Evolutionary conservation across 768 basidiomycete species (phyloP).

Genomic region (Boletus fagicola): DNA sequence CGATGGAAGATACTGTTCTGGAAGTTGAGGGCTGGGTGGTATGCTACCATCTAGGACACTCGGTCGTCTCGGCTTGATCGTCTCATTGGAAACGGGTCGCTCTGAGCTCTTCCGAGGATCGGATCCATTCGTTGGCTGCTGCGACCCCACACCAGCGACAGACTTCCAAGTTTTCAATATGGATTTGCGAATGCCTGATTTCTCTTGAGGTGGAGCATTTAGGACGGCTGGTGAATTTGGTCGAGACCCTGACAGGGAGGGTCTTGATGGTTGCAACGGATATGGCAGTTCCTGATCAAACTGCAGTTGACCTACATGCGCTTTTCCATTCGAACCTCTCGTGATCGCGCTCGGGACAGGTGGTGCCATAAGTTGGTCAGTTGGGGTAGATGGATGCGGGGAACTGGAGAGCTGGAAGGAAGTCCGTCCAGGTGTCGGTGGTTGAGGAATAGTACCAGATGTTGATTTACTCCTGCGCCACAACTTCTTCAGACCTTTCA

Average conservation of each 20-base stretch:
- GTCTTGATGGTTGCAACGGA: constrained; percentile 40
- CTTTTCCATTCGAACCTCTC: constrained; percentile 23
- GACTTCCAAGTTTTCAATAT: constrained; percentile 68
- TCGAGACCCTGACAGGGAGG: constrained; percentile 35
- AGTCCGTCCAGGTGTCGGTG: constrained; percentile 37
- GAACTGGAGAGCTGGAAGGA: constrained; percentile 31
- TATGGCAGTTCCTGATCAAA: constrained; percentile 65
- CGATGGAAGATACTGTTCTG: constrained; percentile 44
- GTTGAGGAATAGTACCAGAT: constrained; percentile 37
- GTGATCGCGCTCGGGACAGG: constrained; percentile 24
- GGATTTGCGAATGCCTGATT: constrained; percentile 57
- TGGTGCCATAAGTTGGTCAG: constrained; percentile 27
- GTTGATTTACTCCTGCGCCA: constrained; percentile 70
- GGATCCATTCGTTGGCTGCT: constrained; percentile 26
- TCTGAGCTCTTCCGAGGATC: constrained; percentile 42
- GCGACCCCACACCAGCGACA: constrained; percentile 36
- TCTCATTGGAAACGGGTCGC: constrained; percentile 34
- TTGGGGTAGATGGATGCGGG: constrained; percentile 36
- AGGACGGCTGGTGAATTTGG: constrained; percentile 27
- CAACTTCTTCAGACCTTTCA: constrained; percentile 69
- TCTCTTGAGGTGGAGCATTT: constrained; percentile 38
- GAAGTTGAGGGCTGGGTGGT: constrained; percentile 64
- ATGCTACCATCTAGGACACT: constrained; percentile 47
- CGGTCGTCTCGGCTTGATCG: constrained; percentile 43
- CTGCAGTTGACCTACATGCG: constrained; percentile 48